Conservation (phyloP, 441 rosid genomes). For the Arabidopsis hybrid region DNA sequence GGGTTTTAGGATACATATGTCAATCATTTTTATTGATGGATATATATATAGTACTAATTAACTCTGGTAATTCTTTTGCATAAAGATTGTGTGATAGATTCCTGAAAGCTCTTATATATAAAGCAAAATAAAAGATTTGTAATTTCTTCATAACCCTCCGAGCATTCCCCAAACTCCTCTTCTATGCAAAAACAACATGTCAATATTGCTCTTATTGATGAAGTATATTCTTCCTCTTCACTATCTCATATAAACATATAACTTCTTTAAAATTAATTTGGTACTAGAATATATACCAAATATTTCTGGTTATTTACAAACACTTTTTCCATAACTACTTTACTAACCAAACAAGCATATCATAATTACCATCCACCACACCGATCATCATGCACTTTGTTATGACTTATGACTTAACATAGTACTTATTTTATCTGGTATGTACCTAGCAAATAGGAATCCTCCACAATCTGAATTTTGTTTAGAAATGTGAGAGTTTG, state of each 20-base stretch:
- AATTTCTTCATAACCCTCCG: too few relatives aligned
- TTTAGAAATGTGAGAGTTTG: not conserved
- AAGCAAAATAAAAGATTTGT: not conserved
- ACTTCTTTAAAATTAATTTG: too few relatives aligned
- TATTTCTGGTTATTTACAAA: too few relatives aligned
- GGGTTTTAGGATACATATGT: slow-evolving; percentile 5
- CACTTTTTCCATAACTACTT: too few relatives aligned
- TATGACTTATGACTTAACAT: too few relatives aligned
- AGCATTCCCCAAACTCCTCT: not conserved
- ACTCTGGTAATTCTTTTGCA: not conserved
- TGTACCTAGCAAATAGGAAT: not conserved
- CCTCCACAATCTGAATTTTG: not conserved
- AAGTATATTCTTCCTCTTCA: too few relatives aligned
- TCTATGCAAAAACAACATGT: not conserved
- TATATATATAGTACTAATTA: not conserved
- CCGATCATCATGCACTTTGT: not conserved
- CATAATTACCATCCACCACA: too few relatives aligned
- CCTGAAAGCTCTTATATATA: not conserved
- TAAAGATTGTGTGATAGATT: not conserved
- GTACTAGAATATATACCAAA: too few relatives aligned
- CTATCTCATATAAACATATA: too few relatives aligned
- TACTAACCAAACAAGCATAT: too few relatives aligned
- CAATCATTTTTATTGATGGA: not conserved
- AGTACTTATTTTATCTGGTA: not conserved
- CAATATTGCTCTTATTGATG: too few relatives aligned